A percentile compares a stretch with the other conserved stretches of the same genome.
Conservation (phyloP, 108 stramenopile species). For the Fistulifera pelliculosa region DNA sequence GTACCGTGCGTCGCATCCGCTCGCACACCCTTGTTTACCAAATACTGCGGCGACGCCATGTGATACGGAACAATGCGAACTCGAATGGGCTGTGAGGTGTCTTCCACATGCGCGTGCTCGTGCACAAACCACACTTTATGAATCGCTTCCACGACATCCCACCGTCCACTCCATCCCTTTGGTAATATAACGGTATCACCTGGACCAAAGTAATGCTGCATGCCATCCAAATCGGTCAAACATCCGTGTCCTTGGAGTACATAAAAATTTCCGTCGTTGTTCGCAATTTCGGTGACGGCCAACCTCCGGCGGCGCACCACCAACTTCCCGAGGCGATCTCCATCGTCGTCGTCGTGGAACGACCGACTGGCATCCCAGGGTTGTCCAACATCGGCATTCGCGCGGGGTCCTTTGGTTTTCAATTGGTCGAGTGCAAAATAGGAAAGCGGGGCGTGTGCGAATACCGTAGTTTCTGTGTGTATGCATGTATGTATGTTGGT, state of each 20-base stretch:
- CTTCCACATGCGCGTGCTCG: slow-evolving; percentile 35
- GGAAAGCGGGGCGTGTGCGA: slow-evolving; percentile 9
- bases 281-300: slow-evolving; percentile 41
- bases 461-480: background rate
- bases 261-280: slow-evolving; percentile 50
- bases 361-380: slow-evolving; percentile 43
- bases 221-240: slow-evolving; percentile 47
- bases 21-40: slow-evolving; percentile 7
- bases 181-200: slow-evolving; percentile 70
- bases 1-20: slow-evolving; percentile 19
- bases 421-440: slow-evolving; percentile 42
- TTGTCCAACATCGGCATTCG: slow-evolving; percentile 36
- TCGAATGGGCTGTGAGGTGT: slow-evolving; percentile 29
- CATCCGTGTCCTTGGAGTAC: slow-evolving; percentile 50
- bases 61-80: slow-evolving; percentile 33
- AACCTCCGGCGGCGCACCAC: slow-evolving; percentile 60
- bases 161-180: slow-evolving; percentile 55
- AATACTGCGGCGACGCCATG: slow-evolving; percentile 19
- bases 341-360: slow-evolving; percentile 14
- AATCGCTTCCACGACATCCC: slow-evolving; percentile 53
- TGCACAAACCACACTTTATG: slow-evolving; percentile 69
- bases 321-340: slow-evolving; percentile 40
- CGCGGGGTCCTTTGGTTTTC: slow-evolving; percentile 42
- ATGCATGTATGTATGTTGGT: too few relatives aligned
- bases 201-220: slow-evolving; percentile 48